phyloP scores from a whole-genome alignment of 2,329 filamentous ascomycete genomes.

The Coniochaeta hoffmannii region DNA sequence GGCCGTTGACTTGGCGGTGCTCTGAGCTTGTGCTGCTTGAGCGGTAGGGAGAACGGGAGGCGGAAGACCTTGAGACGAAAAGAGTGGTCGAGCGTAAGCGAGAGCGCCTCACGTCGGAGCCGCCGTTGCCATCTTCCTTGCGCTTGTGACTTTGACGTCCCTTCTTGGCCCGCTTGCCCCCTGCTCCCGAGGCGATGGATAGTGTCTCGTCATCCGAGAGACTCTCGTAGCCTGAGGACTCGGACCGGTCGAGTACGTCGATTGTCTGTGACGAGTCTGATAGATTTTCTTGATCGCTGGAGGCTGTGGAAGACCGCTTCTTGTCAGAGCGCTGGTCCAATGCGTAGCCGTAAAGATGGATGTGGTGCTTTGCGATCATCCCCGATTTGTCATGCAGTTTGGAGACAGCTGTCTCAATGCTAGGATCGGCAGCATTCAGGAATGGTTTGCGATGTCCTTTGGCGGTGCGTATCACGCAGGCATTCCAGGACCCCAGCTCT shows the following conservation, averaged over 20 bases:
- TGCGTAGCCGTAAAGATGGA: conserved; percentile 24
- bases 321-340: conserved; percentile 7
- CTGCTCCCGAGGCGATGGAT: conserved; percentile 7
- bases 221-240: conserved; percentile 8
- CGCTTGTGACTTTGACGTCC: too few species aligned
- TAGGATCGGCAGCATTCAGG: conserved; percentile 22
- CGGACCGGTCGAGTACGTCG: conserved; percentile 1
- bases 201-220: conserved; percentile 14
- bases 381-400: conserved; percentile 29
- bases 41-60: too few species aligned
- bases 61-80: too few species aligned
- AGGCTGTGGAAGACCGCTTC: conserved; percentile 2
- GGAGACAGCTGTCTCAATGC: conserved; percentile 24
- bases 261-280: conserved; percentile 8
- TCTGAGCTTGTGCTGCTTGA: too few species aligned
- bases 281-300: conserved; percentile 9
- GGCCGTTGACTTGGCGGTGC: too few species aligned
- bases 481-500: conserved; percentile 18
- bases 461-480: conserved; percentile 14
- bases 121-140: too few species aligned
- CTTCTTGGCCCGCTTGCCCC: conserved; percentile 6
- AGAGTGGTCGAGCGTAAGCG: too few species aligned
- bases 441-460: conserved; percentile 19
- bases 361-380: conserved; percentile 24
- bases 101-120: too few species aligned